phyloP scores from a whole-genome alignment of 140 eudicot genomes.

The Anethum foeniculum region DNA sequence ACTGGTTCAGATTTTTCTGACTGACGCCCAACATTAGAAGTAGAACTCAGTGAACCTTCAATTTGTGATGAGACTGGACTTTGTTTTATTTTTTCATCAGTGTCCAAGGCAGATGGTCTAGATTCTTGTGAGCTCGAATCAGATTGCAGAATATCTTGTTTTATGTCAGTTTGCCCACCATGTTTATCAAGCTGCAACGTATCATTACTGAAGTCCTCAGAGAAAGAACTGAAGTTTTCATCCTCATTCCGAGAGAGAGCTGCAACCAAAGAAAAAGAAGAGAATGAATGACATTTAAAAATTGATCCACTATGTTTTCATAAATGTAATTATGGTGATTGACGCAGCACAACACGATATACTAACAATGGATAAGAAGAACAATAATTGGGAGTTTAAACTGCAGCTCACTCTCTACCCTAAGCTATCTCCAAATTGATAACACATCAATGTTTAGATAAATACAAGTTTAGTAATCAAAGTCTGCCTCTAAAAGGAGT shows the following conservation, averaged over 20 bases:
- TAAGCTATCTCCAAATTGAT: no score
- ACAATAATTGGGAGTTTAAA: no score
- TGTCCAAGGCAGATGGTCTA: slow-evolving; percentile 21
- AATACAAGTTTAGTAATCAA: no score
- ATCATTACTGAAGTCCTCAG: slow-evolving; percentile 14
- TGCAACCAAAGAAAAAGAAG: slow-evolving; percentile 17
- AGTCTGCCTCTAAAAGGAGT: no score
- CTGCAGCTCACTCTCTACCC: no score
- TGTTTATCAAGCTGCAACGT: slow-evolving; percentile 11
- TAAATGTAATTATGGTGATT: background rate
- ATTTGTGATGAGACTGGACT: slow-evolving; percentile 25
- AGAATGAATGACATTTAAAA: background rate
- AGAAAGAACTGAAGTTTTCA: background rate
- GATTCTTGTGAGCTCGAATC: slow-evolving; percentile 13
- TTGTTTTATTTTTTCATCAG: slow-evolving; percentile 18
- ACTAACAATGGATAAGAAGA: no score
- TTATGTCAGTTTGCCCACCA: slow-evolving; percentile 7
- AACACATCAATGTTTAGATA: no score
- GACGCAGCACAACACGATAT: no score
- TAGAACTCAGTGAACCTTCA: slow-evolving; percentile 14
- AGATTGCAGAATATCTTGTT: slow-evolving; percentile 12
- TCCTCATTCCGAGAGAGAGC: slow-evolving; percentile 21
- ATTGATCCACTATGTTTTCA: background rate
- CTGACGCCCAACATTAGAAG: slow-evolving; percentile 18
- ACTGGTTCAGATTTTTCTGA: slow-evolving; percentile 19